Evolutionary conservation across 2,329 filamentous ascomycete species (phyloP), one percentile per base, ranked within the genome.

Genomic region (Periglandula ipomoeae): DNA sequence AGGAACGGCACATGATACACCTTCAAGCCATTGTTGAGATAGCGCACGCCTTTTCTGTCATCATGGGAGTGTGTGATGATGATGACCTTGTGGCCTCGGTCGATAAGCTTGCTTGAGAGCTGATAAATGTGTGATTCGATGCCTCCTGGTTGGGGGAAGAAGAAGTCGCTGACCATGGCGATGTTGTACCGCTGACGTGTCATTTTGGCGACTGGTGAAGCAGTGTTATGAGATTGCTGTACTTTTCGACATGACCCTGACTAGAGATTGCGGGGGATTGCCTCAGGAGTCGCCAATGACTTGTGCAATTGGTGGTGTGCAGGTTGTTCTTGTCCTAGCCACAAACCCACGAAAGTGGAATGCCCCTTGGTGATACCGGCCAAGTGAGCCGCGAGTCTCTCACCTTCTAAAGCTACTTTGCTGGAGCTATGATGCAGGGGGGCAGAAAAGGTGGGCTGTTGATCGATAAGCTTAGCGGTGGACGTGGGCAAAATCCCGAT

Each of bases 121-220:
- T 98, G 93, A 72, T 98, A 98, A 59, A 98, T 97, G 70, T 98
- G 93, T 67, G 89, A 95, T 72, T 98, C 93, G 56, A 98, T 82
- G 59, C 93, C 93, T 63, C 93, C 90, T 46, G 93, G 91, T 62
- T 97, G 91, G 13, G 93, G 93, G 65, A 94, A 98, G 82, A 98
- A 98, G 78, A 95, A 96, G 75, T 98, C 93, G 78, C 91, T 90
- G 66, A 96, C 87, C 93, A 98, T 98, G 54, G 81, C 81, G 69
- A 84, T 84, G 61, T 81, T 84, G 67, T 83, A 84, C 27, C 76
- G 79, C 55, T 73, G 73, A 58, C 72, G 75, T 58, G 72, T 67
- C 69, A 76, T 79, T 48, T 57, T 68, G 65, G 59, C 53, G 57
- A 54, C 48, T 49, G 34, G 49, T 39, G 41, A 32, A 41, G 51